Percentiles rank a stretch among this genome's conserved stretches.
Conservation (phyloP, 2,329 filamentous ascomycete species). For the Claviceps maximensis region DNA sequence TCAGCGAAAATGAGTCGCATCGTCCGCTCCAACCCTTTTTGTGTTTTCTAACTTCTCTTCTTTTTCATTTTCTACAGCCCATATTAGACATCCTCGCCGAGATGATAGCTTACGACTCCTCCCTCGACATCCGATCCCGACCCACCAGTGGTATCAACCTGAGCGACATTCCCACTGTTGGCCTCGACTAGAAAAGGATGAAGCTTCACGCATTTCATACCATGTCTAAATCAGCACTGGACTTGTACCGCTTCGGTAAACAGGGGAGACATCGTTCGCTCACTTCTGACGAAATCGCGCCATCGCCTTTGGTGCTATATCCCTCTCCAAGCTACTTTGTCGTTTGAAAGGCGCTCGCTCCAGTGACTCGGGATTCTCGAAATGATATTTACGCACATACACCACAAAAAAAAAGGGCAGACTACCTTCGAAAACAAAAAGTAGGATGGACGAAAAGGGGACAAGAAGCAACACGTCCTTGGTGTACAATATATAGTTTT, state of each 20-base stretch:
- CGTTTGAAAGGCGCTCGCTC: not conserved
- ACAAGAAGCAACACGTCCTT: slow-evolving; percentile 5
- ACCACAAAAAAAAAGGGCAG: not conserved
- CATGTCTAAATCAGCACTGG: not conserved
- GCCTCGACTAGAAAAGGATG: slow-evolving; percentile 35
- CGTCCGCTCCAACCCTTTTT: not conserved
- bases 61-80: slow-evolving; percentile 36
- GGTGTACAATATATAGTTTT: slow-evolving; percentile 27
- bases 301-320: not conserved
- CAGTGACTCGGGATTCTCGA: not conserved
- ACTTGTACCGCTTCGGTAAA: not conserved
- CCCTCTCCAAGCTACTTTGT: not conserved
- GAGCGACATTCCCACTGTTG: slow-evolving; percentile 35
- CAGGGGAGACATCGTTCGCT: not conserved
- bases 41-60: not conserved
- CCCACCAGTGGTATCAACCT: slow-evolving; percentile 28
- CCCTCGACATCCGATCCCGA: slow-evolving; percentile 44
- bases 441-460: not conserved
- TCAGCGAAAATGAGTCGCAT: no score
- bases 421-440: not conserved
- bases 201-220: not conserved
- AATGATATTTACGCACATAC: not conserved
- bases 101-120: slow-evolving; percentile 90
- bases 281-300: not conserved
- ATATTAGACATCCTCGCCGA: slow-evolving; percentile 92